Evolutionary conservation across 2,329 filamentous ascomycete genomes (phyloP), one percentile per base, ranked within the genome.

Genomic region (Colletotrichum camelliae): DNA sequence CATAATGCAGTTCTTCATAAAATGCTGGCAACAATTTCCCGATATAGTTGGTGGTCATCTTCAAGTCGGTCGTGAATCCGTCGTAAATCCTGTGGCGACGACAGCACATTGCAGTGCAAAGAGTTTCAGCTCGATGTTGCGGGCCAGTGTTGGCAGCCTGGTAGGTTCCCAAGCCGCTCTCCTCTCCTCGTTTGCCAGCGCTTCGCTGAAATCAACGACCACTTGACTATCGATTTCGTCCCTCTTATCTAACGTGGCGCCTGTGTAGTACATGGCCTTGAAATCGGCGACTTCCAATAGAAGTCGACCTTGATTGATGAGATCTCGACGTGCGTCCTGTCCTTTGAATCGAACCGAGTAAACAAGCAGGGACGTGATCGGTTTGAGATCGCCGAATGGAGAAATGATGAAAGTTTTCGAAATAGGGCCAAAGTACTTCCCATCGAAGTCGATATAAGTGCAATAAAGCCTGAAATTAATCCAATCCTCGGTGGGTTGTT

Each of bases 301-400:
- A n/a, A 43, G 39, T n/a, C 16, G 39, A 0, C 39, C 39, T 5
- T 16, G 18, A 9, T 6, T 1, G 10, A 43, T n/a, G 8, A 43
- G 9, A 2, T 2, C 13, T 3, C 10, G 16, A 0, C 39, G 16
- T 3, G 8, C 1, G 1, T 43, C 39, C 5, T n/a, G 39, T 9
- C 39, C 39, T 10, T n/a, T 5, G 4, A 43, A 43, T 0, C 39
- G 39, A 4, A 43, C 39, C 1, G 39, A 16, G 2, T 43, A 43
- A 2, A 43, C 3, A 0, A 4, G 39, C 0, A 43, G 39, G 16
- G 39, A 43, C 4, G 0, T 5, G 8, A 43, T 8, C 1, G 2
- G 8, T 16, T 43, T 43, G 4, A 43, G 16, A n/a, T 43, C 39
- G 8, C 39, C 39, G 4, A 43, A 43, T 1, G 39, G 39, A n/a